Base-by-base conservation (phyloP, 192 early-diverging fungal species). In the Backusella liffmaniae region DNA sequence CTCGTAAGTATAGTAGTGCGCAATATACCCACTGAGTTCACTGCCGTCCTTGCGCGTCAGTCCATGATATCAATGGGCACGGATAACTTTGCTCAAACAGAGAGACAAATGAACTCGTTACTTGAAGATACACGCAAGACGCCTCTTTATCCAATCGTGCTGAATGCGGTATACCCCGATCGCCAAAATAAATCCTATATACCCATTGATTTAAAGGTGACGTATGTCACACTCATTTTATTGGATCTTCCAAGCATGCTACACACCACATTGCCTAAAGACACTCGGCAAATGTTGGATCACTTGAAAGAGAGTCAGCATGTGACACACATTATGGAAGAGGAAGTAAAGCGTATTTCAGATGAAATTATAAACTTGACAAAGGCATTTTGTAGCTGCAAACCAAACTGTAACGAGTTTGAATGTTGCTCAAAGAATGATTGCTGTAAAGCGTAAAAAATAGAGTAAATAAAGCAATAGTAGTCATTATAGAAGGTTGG, bases 151-250 rank as follows among this genome's bases (percentile, higher is more conserved):
- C 73, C 80, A 3, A 73, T 82, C 35, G 86, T 86, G 29, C 72
- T 81, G 21, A 68, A 78, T 3, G 77, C 83, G 2, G 82, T 84
- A 10, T 75, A 75, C 75, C 62, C 66, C 13, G 36, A 23, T 7
- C 23, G 70, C 76, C 44, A 76, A 7, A 66, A 78, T 4, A 39
- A 71, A 49, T 34, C 70, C 7, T 66, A 73, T 67, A 35, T 30
- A 26, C 74, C 67, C 70, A 35, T 74, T 29, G 78, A 78, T 70
- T 51, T 72, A 16, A 53, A 81, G 34, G 72, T 86, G 71, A 77
- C 85, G 6, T 88, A 91, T 73, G 86, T 85, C 3, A 91, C 90
- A 1, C 75, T 92, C 12, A 90, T 92, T 67, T 32, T 92, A n/a
- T 84, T 92, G 44, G 85, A 87, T 5, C 80, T 80, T 3, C 89